phyloP scores from a whole-genome alignment of 345 rosid species.

The Clausena lansium region DNA sequence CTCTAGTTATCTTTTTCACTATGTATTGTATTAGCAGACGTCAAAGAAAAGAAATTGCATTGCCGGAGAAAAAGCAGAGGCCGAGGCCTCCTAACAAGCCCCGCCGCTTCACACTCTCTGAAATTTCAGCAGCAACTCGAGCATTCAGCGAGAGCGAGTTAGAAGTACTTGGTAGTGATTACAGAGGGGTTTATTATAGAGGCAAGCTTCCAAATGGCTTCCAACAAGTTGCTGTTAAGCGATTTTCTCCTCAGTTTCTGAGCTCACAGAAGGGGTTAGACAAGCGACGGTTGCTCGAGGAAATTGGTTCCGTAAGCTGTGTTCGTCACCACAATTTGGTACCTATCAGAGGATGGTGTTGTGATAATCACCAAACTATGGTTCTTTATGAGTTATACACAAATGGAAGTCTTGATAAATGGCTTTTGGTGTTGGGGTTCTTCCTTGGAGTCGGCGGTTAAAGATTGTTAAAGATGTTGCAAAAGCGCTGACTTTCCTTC shows the following conservation, averaged over 20 bases:
- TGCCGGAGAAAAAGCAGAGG: constrained; percentile 31
- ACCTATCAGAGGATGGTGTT: constrained; percentile 52
- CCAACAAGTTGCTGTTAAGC: constrained; percentile 40
- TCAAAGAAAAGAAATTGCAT: neutral
- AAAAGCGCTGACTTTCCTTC: constrained; percentile 40
- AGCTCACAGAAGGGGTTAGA: constrained; percentile 34
- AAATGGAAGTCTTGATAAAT: constrained; percentile 46
- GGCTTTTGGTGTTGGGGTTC: constrained; percentile 46
- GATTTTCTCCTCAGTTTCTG: constrained; percentile 34
- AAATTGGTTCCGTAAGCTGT: constrained; percentile 35
- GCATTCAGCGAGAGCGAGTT: constrained; percentile 40
- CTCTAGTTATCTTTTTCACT: constrained; percentile 25
- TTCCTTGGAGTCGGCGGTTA: constrained; percentile 45
- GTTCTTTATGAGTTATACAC: constrained; percentile 40
- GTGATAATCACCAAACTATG: constrained; percentile 35
- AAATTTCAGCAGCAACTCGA: constrained; percentile 42
- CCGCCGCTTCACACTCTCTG: constrained; percentile 31
- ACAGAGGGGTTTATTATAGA: constrained; percentile 36
- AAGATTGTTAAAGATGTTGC: constrained; percentile 41
- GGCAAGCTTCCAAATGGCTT: constrained; percentile 44
- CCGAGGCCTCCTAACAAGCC: constrained; percentile 56
- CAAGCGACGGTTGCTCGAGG: constrained; percentile 33
- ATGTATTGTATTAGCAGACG: constrained; percentile 33
- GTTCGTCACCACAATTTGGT: constrained; percentile 48
- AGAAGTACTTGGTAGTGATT: constrained; percentile 40